phyloP scores from a whole-genome alignment of 2,329 filamentous ascomycete species.

The Cercospora zeina region DNA sequence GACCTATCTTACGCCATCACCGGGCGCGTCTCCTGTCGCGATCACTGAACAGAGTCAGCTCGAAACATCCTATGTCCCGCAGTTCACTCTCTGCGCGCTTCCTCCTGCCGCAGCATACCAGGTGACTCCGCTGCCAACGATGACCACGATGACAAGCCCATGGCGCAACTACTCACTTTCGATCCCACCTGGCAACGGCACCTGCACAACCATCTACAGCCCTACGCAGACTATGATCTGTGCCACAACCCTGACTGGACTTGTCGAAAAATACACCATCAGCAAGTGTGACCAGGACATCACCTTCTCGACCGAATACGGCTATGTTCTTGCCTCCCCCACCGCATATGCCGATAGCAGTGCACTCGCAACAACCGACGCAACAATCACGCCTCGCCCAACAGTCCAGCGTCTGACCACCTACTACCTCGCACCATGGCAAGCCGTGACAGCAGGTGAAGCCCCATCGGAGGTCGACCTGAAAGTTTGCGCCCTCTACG shows the following conservation, averaged over 20 bases:
- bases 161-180: conserved; percentile 43
- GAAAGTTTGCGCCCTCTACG: conserved; percentile 45
- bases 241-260: conserved; percentile 46
- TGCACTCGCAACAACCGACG: conserved; percentile 15
- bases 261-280: conserved; percentile 46
- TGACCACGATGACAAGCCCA: conserved; percentile 38
- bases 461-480: conserved; percentile 45
- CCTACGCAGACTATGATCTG: conserved; percentile 47
- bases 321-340: conserved; percentile 45
- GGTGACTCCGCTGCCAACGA: conserved; percentile 33
- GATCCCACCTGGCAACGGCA: conserved; percentile 39
- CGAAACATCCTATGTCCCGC: conserved; percentile 46
- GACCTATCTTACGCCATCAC: conserved; percentile 47
- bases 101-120: conserved; percentile 42
- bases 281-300: conserved; percentile 48
- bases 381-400: conserved; percentile 42
- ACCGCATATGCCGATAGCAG: conserved; percentile 31
- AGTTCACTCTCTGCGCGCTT: conserved; percentile 47
- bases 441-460: conserved; percentile 44
- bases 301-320: conserved; percentile 50
- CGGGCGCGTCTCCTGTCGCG: conserved; percentile 45
- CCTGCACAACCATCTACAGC: conserved; percentile 47
- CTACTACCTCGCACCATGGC: conserved; percentile 50
- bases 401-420: conserved; percentile 45
- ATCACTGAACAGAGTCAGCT: conserved; percentile 48